Evolutionary conservation across 2,329 filamentous ascomycete genomes (phyloP), one percentile per base, ranked within the genome.

Genomic region (Golovinomyces cichoracearum): DNA sequence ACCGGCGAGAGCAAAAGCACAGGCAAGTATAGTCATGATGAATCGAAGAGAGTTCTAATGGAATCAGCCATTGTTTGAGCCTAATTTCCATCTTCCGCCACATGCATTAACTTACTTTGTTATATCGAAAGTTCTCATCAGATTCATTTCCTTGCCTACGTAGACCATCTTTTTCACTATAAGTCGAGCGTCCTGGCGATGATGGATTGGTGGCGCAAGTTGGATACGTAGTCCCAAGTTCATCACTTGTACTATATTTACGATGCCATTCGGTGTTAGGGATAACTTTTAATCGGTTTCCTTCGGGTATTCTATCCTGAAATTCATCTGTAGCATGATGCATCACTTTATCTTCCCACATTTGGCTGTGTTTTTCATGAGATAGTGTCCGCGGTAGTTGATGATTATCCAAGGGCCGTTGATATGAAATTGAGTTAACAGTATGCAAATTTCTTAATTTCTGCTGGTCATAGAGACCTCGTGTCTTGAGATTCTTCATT

Each of bases 11-110:
- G 67, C 68, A 50, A 69, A 69, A 4, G 70, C 57, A 54, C 70
- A 71, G 6, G 75, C 63, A 1, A 73, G 72, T 44, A 76, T 72
- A 48, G 71, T 72, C 72, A 72, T 75, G 17, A 76, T 61, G 53
- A 76, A 74, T 4, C 70, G 69, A 72, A 76, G 74, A 48, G 71
- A 71, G 13, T 69, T 55, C 44, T 76, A 63, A 48, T 66, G 19
- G 15, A n/a, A 17, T 40, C 21, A 45, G 25, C 31, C 22, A 12
- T 29, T 29, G 5, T 27, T 19, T 27, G n/a, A 29, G 3, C 40
- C 40, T 22, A 23, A 22, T 4, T 3, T 23, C 1, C 19, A 6
- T 9, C 19, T n/a, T 9, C 35, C n/a, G n/a, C n/a, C n/a, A 67
- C 68, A 75, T 70, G 54, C 12, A 22, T 21, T 31, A 13, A 49